Percentiles rank a stretch among this genome's conserved stretches.
phyloP scores from a whole-genome alignment of 371 early-diverging fungal species.

The Chytridium lagenaria region DNA sequence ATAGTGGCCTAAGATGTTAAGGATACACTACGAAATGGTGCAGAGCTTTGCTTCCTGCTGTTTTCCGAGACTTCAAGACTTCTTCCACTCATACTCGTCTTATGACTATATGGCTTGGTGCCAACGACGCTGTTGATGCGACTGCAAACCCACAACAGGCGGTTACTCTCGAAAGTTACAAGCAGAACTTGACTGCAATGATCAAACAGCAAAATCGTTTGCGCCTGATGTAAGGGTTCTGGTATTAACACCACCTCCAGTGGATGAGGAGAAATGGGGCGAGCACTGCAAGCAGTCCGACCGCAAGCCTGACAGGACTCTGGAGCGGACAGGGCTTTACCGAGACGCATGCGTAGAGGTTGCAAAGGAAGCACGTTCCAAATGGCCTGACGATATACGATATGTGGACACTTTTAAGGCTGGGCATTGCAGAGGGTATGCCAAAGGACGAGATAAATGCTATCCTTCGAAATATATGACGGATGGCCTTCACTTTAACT shows the following conservation, averaged over 20 bases:
- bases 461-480: too few species aligned
- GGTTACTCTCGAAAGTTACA: constrained; percentile 70
- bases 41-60: constrained; percentile 61
- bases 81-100: constrained; percentile 58
- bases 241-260: constrained; percentile 78
- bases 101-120: constrained; percentile 79
- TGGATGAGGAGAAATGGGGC: constrained; percentile 67
- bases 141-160: constrained; percentile 58
- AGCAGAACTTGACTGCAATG: constrained; percentile 63
- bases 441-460: background rate
- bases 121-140: constrained; percentile 78
- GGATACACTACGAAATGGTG: constrained; percentile 80
- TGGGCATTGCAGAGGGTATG: constrained; percentile 36
- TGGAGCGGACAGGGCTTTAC: constrained; percentile 59
- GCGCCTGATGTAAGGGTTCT: constrained; percentile 66
- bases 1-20: too few species aligned
- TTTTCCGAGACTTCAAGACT: constrained; percentile 42
- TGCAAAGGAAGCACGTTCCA: background rate
- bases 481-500: too few species aligned
- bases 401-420: constrained; percentile 69
- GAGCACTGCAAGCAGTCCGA: constrained; percentile 50
- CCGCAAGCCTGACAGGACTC: constrained; percentile 54
- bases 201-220: constrained; percentile 60
- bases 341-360: constrained; percentile 63
- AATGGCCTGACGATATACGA: constrained; percentile 39